phyloP scores from a whole-genome alignment of 2,329 filamentous ascomycete species.

The Ophiostoma populinum region DNA sequence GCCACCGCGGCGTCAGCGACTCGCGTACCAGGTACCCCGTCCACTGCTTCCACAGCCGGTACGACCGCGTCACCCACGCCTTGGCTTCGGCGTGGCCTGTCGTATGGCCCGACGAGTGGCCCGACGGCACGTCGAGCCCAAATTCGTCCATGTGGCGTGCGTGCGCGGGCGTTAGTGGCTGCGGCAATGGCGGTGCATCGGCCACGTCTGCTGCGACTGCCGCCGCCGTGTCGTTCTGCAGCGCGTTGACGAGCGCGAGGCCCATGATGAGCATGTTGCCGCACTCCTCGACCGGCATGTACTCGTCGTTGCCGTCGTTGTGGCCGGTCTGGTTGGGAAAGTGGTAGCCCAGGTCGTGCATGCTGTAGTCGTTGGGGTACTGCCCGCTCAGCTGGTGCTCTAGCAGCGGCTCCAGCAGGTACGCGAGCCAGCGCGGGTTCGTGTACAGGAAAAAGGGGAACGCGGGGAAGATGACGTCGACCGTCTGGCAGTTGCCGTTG shows the following conservation, averaged over 20 bases:
- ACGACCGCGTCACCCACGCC: slow-evolving; percentile 32
- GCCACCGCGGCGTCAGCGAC: slow-evolving; percentile 50
- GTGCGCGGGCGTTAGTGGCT: slow-evolving; percentile 7
- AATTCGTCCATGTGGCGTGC: slow-evolving; percentile 10
- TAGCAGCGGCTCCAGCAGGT: slow-evolving; percentile 59
- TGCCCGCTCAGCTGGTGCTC: slow-evolving; percentile 67
- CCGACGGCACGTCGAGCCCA: slow-evolving; percentile 30
- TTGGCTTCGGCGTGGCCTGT: slow-evolving; percentile 26
- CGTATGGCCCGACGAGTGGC: slow-evolving; percentile 21
- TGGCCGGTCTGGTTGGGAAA: slow-evolving; percentile 61
- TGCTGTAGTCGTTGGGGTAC: slow-evolving; percentile 64
- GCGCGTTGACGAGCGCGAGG: slow-evolving; percentile 48
- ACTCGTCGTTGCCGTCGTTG: slow-evolving; percentile 47
- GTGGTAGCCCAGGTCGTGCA: slow-evolving; percentile 55
- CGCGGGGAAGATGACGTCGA: slow-evolving; percentile 71
- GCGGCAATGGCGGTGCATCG: slow-evolving; percentile 3
- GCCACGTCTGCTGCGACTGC: slow-evolving; percentile 24
- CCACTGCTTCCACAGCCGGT: slow-evolving; percentile 60
- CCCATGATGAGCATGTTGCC: slow-evolving; percentile 59
- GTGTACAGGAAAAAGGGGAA: slow-evolving; percentile 77
- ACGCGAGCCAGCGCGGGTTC: slow-evolving; percentile 62
- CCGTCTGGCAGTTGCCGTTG: slow-evolving; percentile 67
- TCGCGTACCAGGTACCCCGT: slow-evolving; percentile 55
- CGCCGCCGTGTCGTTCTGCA: slow-evolving; percentile 40
- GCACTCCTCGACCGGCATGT: slow-evolving; percentile 59